Evolutionary conservation across 2,329 filamentous ascomycete genomes (phyloP).

Genomic region (Chalaropsis ovoidea): DNA sequence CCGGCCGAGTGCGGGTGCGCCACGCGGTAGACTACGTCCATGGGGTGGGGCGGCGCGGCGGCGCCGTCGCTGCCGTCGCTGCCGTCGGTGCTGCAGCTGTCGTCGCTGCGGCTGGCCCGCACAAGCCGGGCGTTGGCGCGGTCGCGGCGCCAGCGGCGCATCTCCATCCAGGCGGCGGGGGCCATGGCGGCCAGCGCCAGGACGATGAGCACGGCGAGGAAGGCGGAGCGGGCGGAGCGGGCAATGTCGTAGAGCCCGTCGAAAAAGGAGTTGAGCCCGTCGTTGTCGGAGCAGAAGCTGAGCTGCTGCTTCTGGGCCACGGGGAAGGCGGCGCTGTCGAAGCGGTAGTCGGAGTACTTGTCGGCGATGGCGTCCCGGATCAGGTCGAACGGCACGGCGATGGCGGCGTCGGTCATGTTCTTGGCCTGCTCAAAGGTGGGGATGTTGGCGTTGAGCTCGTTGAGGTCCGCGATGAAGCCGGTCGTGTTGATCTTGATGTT

Average conservation of each 20-base stretch:
- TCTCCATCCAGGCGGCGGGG: slow-evolving; percentile 72
- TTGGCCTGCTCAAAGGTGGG: slow-evolving; percentile 76
- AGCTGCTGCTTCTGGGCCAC: slow-evolving; percentile 73
- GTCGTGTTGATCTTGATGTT: slow-evolving; percentile 57
- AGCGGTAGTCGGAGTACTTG: slow-evolving; percentile 61
- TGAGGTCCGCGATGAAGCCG: slow-evolving; percentile 57
- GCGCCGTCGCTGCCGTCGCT: background rate
- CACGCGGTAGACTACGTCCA: slow-evolving; percentile 82
- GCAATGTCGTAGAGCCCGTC: slow-evolving; percentile 56
- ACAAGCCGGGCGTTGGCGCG: slow-evolving; percentile 59
- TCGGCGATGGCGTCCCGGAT: slow-evolving; percentile 64
- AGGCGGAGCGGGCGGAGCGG: slow-evolving; percentile 59
- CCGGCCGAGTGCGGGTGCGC: slow-evolving; percentile 68
- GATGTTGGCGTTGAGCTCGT: slow-evolving; percentile 64
- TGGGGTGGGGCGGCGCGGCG: slow-evolving; percentile 54
- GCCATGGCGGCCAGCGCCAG: slow-evolving; percentile 63
- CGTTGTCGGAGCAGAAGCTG: slow-evolving; percentile 79
- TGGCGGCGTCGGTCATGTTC: slow-evolving; percentile 65
- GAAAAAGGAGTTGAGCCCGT: slow-evolving; percentile 77
- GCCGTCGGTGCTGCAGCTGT: background rate
- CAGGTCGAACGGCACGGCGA: slow-evolving; percentile 70
- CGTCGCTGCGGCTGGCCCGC: slow-evolving; percentile 29
- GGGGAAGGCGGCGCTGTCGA: slow-evolving; percentile 69
- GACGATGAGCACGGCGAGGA: slow-evolving; percentile 63
- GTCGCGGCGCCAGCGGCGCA: slow-evolving; percentile 64